Percentiles rank a stretch among this genome's conserved stretches.
phyloP scores from a whole-genome alignment of 2,329 filamentous ascomycete genomes.

The Aspergillus transmontanensis region DNA sequence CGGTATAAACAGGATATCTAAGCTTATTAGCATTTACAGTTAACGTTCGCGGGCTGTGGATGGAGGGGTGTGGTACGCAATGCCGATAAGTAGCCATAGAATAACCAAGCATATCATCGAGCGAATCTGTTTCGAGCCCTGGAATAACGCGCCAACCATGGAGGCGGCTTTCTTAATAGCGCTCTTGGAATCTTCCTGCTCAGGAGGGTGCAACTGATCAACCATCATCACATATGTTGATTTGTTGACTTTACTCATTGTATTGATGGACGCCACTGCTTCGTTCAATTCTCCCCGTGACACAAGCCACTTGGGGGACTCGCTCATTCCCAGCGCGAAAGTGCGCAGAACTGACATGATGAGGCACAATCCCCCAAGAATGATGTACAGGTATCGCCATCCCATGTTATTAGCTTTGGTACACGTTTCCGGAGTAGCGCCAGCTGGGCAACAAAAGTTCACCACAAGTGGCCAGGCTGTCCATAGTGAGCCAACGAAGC shows the following conservation, averaged over 20 bases:
- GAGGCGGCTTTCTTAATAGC: not conserved
- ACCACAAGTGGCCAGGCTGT: not conserved
- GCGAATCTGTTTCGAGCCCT: not conserved
- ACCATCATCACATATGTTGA: slow-evolving; percentile 56
- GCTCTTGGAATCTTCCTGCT: not conserved
- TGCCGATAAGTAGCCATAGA: not conserved
- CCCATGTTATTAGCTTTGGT: not conserved
- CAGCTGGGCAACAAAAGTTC: not conserved
- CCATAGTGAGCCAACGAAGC: not conserved
- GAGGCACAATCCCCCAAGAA: not conserved
- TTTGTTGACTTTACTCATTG: slow-evolving; percentile 56
- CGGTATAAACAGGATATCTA: slow-evolving; percentile 71
- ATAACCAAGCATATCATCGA: not conserved
- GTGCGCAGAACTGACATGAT: not conserved
- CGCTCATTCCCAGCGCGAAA: not conserved
- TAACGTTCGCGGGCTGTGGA: not conserved
- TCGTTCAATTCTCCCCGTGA: slow-evolving; percentile 56
- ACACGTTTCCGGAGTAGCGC: not conserved
- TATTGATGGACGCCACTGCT: slow-evolving; percentile 52
- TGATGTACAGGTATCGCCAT: not conserved
- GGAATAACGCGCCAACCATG: not conserved
- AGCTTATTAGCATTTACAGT: not conserved
- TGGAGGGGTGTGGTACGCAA: not conserved
- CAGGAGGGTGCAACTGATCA: slow-evolving; percentile 28
- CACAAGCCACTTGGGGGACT: slow-evolving; percentile 51